phyloP scores from a whole-genome alignment of 176 grass and related monocot genomes.

The barley (Hordeum vulgare) region DNA sequence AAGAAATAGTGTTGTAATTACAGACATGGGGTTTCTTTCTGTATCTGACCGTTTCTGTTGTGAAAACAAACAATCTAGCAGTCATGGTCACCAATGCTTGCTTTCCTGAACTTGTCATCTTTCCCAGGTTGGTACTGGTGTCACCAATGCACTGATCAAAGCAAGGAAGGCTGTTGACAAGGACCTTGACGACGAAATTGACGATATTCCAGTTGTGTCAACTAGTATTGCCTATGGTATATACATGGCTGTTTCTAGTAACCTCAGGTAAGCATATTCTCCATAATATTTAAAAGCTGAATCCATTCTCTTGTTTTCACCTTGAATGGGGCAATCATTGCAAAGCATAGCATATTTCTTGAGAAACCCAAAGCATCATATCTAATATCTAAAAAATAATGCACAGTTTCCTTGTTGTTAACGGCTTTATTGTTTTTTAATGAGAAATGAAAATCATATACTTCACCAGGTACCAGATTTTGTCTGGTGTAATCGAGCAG shows the following conservation, averaged over 20 bases:
- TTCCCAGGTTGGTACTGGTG: conserved; percentile 58
- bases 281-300: neutral
- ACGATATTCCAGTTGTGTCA: conserved; percentile 57
- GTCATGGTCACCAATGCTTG: neutral
- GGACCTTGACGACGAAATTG: conserved; percentile 31
- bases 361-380: neutral
- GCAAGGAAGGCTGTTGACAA: conserved; percentile 56
- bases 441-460: neutral
- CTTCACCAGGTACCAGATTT: conserved; percentile 60
- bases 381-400: neutral
- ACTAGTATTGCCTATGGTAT: conserved; percentile 74
- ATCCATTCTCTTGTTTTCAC: neutral
- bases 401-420: neutral
- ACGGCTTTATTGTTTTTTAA: neutral
- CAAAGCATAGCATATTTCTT: neutral
- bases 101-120: neutral
- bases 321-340: neutral
- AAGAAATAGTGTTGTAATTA: neutral
- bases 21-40: neutral
- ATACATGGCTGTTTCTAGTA: conserved; percentile 87
- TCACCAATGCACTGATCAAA: conserved; percentile 57
- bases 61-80: neutral
- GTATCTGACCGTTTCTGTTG: neutral
- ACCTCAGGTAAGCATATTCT: conserved; percentile 55
- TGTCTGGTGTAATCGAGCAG: conserved; percentile 81